phyloP scores from a whole-genome alignment of 306 rosid species.

The Chamaecrista fasciculata region DNA sequence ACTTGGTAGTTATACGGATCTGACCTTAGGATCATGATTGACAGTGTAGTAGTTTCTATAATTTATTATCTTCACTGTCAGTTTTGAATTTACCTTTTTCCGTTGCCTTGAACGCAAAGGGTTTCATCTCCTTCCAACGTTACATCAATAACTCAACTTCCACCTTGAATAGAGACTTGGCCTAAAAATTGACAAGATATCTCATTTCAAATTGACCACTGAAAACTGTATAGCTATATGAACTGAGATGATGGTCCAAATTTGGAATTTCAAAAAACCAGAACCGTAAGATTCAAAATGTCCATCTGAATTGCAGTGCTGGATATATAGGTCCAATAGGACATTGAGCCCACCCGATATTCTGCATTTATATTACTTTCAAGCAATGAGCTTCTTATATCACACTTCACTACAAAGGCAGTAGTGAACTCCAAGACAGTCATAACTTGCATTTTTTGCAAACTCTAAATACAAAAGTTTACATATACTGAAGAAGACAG shows the following conservation, averaged over 20 bases:
- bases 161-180: slow-evolving; percentile 1
- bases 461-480: slow-evolving; percentile 9
- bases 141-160: neutral
- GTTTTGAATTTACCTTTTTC: no score
- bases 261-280: neutral
- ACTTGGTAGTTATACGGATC: no score
- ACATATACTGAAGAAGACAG: slow-evolving; percentile 10
- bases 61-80: no score
- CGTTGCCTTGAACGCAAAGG: no score
- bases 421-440: slow-evolving; percentile 77
- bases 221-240: neutral
- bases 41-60: no score
- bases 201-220: slow-evolving; percentile 15
- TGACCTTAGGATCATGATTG: no score
- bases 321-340: neutral
- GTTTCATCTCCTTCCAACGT: neutral
- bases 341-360: slow-evolving; percentile 3
- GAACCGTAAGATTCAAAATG: neutral
- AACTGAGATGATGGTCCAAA: neutral
- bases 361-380: slow-evolving; percentile 42
- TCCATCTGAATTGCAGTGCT: neutral
- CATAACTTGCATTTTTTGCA: slow-evolving; percentile 49
- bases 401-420: slow-evolving; percentile 42
- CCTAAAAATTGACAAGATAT: slow-evolving; percentile 24
- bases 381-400: slow-evolving; percentile 53